A percentile compares a stretch with the other conserved stretches of the same genome.
These are phyloP conservation scores for Myxozyma neotropica DNA, from an alignment of 805 yeast genomes.

Conservation along the genomic window DNA sequence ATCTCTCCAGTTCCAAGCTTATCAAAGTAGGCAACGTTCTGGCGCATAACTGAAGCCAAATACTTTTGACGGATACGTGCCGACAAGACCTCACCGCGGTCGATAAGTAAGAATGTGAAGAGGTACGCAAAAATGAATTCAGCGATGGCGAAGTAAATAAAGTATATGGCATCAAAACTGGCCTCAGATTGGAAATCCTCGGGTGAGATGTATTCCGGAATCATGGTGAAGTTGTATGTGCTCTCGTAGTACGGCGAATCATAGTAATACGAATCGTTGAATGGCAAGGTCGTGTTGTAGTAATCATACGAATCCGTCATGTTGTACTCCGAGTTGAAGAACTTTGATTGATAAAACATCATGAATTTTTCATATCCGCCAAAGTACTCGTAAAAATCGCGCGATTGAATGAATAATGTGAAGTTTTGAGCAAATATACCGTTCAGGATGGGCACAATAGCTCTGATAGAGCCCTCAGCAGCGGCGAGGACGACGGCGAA, in stretches of 20 bases:
- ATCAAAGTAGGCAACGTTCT: conserved; percentile 49
- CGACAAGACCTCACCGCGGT: conserved; percentile 48
- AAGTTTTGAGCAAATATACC: conserved; percentile 46
- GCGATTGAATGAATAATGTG: conserved; percentile 38
- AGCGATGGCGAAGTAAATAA: conserved; percentile 47
- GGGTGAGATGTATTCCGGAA: conserved; percentile 29
- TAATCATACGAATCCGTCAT: neutral
- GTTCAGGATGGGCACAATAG: conserved; percentile 46
- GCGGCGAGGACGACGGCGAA: conserved; percentile 27
- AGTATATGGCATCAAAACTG: conserved; percentile 45
- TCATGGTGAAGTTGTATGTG: conserved; percentile 26
- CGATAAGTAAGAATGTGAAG: conserved; percentile 44
- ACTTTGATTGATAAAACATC: conserved; percentile 15
- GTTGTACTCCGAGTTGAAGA: conserved; percentile 8
- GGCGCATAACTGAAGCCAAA: conserved; percentile 44
- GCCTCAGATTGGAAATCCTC: conserved; percentile 42
- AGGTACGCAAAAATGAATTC: conserved; percentile 36
- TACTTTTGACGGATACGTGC: conserved; percentile 46
- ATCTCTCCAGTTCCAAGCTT: conserved; percentile 50
- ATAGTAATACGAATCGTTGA: conserved; percentile 13
- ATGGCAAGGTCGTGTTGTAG: conserved; percentile 13
- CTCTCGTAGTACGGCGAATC: conserved; percentile 16
- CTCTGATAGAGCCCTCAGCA: conserved; percentile 28
- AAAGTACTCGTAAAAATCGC: conserved; percentile 26
- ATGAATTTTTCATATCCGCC: conserved; percentile 28